Conservation (phyloP, 225 moss, liverwort and hornwort genomes). For the Pseudoscleropodium purum region DNA sequence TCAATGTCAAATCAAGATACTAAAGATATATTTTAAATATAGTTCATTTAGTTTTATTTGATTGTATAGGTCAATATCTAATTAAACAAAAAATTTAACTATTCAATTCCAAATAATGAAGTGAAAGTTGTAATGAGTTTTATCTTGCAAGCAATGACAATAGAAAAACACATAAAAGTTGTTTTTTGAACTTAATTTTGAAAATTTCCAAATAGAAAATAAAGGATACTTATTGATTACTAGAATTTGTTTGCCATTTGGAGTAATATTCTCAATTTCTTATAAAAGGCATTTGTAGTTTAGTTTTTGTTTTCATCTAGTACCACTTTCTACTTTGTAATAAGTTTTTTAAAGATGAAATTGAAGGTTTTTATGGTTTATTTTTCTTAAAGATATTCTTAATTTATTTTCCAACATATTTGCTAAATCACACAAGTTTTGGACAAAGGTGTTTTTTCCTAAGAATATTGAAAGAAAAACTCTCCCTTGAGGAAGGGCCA, state of each 20-base stretch:
- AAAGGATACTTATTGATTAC: neutral
- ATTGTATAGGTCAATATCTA: no score
- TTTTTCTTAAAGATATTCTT: neutral
- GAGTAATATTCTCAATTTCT: no score
- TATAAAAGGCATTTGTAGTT: rapidly evolving
- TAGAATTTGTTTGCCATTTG: neutral
- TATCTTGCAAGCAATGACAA: neutral
- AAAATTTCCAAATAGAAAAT: neutral
- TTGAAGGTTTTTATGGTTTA: rapidly evolving
- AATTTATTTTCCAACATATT: neutral
- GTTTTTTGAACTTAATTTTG: neutral
- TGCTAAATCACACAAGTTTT: rapidly evolving
- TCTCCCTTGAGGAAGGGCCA: neutral
- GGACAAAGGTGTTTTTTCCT: rapidly evolving
- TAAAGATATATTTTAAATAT: no score
- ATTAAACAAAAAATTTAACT: neutral
- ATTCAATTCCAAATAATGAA: neutral
- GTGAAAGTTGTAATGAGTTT: neutral
- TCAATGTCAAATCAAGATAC: no score
- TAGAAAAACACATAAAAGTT: neutral
- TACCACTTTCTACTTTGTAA: neutral
- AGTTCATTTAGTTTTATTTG: no score
- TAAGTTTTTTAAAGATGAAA: neutral
- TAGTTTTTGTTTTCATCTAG: neutral
- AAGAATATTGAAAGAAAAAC: neutral